phyloP scores from a whole-genome alignment of 208 protist genomes.

The Leishmania tarentolae region DNA sequence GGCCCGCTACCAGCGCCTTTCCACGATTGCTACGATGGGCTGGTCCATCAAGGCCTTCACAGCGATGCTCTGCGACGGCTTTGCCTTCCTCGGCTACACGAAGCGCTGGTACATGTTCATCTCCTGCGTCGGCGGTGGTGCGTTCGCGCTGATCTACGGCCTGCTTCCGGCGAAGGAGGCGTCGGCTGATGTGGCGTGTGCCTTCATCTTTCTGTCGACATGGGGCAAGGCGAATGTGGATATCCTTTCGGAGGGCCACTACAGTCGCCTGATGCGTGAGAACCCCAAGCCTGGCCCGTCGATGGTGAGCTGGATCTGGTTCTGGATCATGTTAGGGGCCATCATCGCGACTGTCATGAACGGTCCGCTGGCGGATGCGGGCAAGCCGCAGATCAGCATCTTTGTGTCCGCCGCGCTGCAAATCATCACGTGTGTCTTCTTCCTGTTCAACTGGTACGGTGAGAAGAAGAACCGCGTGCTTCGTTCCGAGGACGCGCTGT shows the following conservation, averaged over 20 bases:
- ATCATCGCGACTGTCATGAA: constrained; percentile 48
- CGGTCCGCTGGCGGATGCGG: constrained; percentile 60
- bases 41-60: constrained; percentile 73
- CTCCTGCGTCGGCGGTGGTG: constrained; percentile 47
- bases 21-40: constrained; percentile 39
- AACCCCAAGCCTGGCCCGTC: constrained; percentile 45
- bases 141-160: constrained; percentile 47
- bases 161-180: constrained; percentile 42
- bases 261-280: constrained; percentile 68
- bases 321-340: constrained; percentile 51
- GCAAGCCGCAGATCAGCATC: constrained; percentile 46
- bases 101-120: constrained; percentile 74
- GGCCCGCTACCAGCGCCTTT: constrained; percentile 58
- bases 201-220: constrained; percentile 54
- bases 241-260: constrained; percentile 78
- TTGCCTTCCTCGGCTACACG: constrained; percentile 68
- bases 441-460: constrained; percentile 68
- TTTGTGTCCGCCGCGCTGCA: constrained; percentile 64
- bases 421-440: constrained; percentile 53
- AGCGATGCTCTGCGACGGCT: constrained; percentile 63
- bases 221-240: constrained; percentile 73
- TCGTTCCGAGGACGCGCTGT: constrained; percentile 42
- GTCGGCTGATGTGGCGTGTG: constrained; percentile 37
- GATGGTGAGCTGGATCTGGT: constrained; percentile 74
- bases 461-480: constrained; percentile 63